Conservation (phyloP, 768 basidiomycete genomes). For the Lenzites betulinus region DNA sequence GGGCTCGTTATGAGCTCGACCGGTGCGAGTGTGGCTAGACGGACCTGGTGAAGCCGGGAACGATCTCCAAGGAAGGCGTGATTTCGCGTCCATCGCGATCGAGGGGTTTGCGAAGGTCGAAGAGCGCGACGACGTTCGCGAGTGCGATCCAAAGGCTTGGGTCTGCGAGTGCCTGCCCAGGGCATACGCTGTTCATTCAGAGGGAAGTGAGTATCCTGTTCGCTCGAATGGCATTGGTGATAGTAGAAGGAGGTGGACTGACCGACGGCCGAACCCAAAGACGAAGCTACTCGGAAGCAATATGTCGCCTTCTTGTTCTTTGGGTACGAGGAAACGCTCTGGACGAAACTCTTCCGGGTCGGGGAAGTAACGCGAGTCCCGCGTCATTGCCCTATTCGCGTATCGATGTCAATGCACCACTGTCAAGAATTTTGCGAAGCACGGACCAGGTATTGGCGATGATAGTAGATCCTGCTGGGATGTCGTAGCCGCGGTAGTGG, state of each 20-base stretch:
- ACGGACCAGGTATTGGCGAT: constrained; percentile 26
- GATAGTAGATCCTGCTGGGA: constrained; percentile 30
- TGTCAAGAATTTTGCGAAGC: neutral
- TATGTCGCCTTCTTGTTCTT: neutral
- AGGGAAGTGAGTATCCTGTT: no score
- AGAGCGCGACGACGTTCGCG: neutral
- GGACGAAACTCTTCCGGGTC: neutral
- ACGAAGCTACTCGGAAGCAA: neutral
- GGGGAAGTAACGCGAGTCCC: constrained; percentile 8
- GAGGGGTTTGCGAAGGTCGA: neutral
- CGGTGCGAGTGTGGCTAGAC: no score
- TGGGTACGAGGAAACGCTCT: neutral
- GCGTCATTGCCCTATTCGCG: constrained; percentile 33
- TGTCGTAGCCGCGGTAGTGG: constrained; percentile 30
- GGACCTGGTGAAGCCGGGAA: neutral
- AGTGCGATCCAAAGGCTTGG: neutral
- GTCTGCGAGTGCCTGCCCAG: neutral
- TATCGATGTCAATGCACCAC: constrained; percentile 29
- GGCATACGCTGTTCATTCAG: neutral
- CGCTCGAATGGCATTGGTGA: neutral
- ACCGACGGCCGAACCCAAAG: neutral
- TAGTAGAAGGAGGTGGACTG: neutral
- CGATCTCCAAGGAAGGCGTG: neutral
- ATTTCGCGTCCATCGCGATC: neutral
- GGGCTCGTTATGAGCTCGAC: no score